phyloP scores from a whole-genome alignment of 192 early-diverging fungal genomes.

The Linnemannia schmuckeri region DNA sequence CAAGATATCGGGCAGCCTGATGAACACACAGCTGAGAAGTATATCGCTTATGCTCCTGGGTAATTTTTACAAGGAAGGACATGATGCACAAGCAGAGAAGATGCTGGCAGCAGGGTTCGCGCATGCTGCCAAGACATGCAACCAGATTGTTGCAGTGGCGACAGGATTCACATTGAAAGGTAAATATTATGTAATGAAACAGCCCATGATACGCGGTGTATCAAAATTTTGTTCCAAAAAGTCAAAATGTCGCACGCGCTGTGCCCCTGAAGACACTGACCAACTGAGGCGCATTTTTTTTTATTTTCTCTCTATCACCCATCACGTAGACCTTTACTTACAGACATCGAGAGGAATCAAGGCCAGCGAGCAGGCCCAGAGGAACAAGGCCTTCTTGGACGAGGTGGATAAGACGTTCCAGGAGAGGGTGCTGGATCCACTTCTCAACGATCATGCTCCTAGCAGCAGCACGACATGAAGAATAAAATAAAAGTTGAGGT shows the following conservation, averaged over 20 bases:
- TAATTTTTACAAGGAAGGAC: constrained; percentile 49
- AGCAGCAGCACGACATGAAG: neutral
- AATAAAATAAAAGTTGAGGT: constrained; percentile 3
- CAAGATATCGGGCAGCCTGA: constrained; percentile 37
- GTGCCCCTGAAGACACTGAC: neutral
- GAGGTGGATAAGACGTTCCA: constrained; percentile 30
- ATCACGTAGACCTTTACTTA: constrained; percentile 40
- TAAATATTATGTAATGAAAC: neutral
- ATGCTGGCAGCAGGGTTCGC: constrained; percentile 52
- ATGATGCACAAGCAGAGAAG: constrained; percentile 63
- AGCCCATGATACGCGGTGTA: neutral
- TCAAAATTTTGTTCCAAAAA: neutral
- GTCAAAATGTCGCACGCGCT: neutral
- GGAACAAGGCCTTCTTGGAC: constrained; percentile 33
- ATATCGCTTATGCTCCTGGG: constrained; percentile 55
- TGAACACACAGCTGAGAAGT: constrained; percentile 57
- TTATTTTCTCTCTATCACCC: neutral
- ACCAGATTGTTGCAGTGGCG: constrained; percentile 31
- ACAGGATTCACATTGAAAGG: constrained; percentile 52
- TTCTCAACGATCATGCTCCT: constrained; percentile 1
- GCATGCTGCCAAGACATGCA: constrained; percentile 45
- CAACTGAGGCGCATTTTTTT: neutral
- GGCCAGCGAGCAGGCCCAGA: constrained; percentile 49
- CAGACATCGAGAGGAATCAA: constrained; percentile 48
- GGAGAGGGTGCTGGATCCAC: constrained; percentile 6